A percentile compares a stretch with the other conserved stretches of the same genome.
Conservation (phyloP, 139 green algal genomes). For the Haematococcus sp. region DNA sequence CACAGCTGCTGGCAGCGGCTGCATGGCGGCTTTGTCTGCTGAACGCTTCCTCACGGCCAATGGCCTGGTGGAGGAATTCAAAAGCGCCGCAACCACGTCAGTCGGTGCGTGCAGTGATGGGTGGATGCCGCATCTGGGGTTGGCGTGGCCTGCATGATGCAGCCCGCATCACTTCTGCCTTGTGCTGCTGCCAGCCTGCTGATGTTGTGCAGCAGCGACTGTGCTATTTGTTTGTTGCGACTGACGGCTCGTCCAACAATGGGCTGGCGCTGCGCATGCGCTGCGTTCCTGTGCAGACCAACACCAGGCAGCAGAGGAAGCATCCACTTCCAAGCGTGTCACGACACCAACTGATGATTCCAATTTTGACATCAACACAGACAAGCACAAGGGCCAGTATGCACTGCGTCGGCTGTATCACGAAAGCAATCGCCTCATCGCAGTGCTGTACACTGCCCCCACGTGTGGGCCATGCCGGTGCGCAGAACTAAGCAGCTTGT, state of each 20-base stretch:
- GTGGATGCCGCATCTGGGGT: not conserved
- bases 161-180: too few species aligned
- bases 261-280: too few species aligned
- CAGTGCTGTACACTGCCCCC: slow-evolving; percentile 91
- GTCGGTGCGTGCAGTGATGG: not conserved
- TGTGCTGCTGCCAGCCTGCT: too few species aligned
- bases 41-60: slow-evolving; percentile 90
- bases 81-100: slow-evolving; percentile 1
- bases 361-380: slow-evolving; percentile 17
- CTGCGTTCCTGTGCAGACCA: too few species aligned
- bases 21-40: slow-evolving; percentile 88
- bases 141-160: too few species aligned
- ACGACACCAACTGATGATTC: not conserved
- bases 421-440: slow-evolving; percentile 75
- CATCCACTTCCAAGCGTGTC: not conserved
- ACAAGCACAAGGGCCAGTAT: slow-evolving; percentile 87
- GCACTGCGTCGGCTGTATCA: slow-evolving; percentile 98
- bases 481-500: not conserved
- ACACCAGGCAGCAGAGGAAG: not conserved
- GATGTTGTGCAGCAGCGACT: too few species aligned
- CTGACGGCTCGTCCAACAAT: too few species aligned
- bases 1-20: slow-evolving; percentile 93
- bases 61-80: slow-evolving; percentile 48
- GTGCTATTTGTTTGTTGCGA: too few species aligned
- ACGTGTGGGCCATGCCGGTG: slow-evolving; percentile 58